These are phyloP conservation scores for Zymoseptoria brevis DNA, from an alignment of 2,329 filamentous ascomycete genomes.

Conservation along the genomic window DNA sequence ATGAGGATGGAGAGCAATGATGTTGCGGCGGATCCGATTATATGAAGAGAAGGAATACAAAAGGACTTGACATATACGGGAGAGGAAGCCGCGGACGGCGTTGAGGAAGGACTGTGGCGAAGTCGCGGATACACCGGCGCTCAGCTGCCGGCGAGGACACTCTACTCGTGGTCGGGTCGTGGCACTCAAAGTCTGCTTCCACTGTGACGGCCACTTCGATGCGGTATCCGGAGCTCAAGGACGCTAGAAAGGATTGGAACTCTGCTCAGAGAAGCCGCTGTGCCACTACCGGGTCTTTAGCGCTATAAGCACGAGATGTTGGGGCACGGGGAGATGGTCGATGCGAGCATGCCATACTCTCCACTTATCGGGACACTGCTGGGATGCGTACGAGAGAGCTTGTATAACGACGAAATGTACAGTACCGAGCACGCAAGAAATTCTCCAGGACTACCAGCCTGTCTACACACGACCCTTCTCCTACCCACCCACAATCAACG, in stretches of 20 bases:
- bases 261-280: neutral
- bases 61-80: neutral
- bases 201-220: neutral
- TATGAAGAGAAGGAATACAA: conserved; percentile 16
- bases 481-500: neutral
- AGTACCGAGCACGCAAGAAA: no score
- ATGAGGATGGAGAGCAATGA: conserved; percentile 61
- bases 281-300: no score
- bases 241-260: neutral
- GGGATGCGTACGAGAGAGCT: neutral
- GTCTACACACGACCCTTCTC: no score
- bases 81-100: neutral
- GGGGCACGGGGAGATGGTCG: no score
- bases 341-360: neutral
- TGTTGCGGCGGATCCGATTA: conserved; percentile 30
- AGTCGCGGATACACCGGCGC: neutral
- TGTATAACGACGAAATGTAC: neutral
- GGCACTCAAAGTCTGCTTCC: no score
- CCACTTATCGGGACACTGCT: neutral
- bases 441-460: no score
- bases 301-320: no score
- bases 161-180: neutral
- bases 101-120: neutral
- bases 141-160: neutral
- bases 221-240: neutral